Base-by-base conservation (phyloP, 805 yeast species). In the Candida broadrunensis region DNA sequence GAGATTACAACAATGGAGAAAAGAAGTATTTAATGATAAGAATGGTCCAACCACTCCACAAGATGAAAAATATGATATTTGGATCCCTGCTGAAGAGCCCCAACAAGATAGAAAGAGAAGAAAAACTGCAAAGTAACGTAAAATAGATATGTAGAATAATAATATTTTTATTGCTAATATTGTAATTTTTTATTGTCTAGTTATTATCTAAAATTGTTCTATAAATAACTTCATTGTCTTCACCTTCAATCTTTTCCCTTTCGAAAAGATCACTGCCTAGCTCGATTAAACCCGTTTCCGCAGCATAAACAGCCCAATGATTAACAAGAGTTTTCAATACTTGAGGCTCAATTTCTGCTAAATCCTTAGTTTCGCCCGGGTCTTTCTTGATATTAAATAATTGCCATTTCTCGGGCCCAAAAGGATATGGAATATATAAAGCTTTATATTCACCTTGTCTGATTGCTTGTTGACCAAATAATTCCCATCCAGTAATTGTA, bases 1-100 rank as follows among this genome's bases (percentile, higher is more conserved):
- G 63, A 76, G 93, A 52, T 64, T 93, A 45, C 77, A 84, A 48
- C 93, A 89, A 50, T 93, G 99, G 99, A 81, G 96, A 63, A 78
- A 83, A 61, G 80, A 80, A 42, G 88, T 83, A 2, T 91, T 91
- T 65, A 78, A 79, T 35, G 70, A 72, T 45, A 82, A 79, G 45
- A 73, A 78, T 14, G 83, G 81, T 3, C 67, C 70, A 8, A 50
- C 52, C 29, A 59, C 54, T 18, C 69, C 61, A 16, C 54, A 49
- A n/a, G 55, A 56, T 15, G 65, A 58, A 13, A 69, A 62, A 31
- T 72, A 70, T 14, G 64, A 56, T 35, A 60, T 68, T 29, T 67
- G 72, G 72, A 52, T 69, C 35, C 69, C 69, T 1, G 34, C 46
- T n/a, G 65, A 61, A 5, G 53, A 52, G 9, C 49, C 38, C 14